Conservation (phyloP, 768 basidiomycete species). For the Bullera alba region DNA sequence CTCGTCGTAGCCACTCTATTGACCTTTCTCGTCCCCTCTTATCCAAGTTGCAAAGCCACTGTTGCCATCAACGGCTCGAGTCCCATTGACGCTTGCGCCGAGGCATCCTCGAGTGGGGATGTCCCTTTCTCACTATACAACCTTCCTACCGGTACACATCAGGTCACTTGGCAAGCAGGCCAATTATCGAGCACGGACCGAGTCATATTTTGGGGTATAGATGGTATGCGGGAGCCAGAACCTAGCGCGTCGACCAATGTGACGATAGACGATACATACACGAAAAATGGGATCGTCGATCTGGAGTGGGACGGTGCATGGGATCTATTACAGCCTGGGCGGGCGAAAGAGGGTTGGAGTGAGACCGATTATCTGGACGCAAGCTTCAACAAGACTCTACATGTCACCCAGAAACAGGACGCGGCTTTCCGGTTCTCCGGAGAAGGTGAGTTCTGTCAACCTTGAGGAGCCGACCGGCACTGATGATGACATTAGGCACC, state of each 20-base stretch:
- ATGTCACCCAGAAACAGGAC: slow-evolving; percentile 6
- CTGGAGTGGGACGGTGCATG: slow-evolving; percentile 11
- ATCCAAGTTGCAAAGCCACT: slow-evolving; percentile 21
- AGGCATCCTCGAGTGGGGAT: slow-evolving; percentile 1
- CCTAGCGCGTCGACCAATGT: slow-evolving; percentile 12
- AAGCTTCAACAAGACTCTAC: slow-evolving; percentile 11
- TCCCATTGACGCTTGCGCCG: slow-evolving; percentile 31
- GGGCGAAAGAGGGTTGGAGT: not conserved
- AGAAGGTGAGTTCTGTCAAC: slow-evolving; percentile 9
- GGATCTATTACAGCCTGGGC: slow-evolving; percentile 1
- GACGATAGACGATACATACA: slow-evolving; percentile 25
- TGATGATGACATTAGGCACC: slow-evolving; percentile 8
- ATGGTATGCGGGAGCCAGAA: slow-evolving; percentile 12
- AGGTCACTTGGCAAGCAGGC: slow-evolving; percentile 15
- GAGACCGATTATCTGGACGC: not conserved
- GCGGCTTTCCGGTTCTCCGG: slow-evolving; percentile 6
- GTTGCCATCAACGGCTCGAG: slow-evolving; percentile 28
- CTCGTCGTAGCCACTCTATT: slow-evolving; percentile 20
- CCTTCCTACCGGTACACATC: slow-evolving; percentile 27
- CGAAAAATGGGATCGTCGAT: not conserved
- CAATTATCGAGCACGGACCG: slow-evolving; percentile 4
- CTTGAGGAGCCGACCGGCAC: not conserved
- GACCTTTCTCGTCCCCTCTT: slow-evolving; percentile 27
- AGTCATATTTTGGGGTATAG: slow-evolving; percentile 37
- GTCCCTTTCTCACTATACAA: slow-evolving; percentile 23